phyloP scores from a whole-genome alignment of 108 stramenopile genomes.

The Skeletonema tropicum region DNA sequence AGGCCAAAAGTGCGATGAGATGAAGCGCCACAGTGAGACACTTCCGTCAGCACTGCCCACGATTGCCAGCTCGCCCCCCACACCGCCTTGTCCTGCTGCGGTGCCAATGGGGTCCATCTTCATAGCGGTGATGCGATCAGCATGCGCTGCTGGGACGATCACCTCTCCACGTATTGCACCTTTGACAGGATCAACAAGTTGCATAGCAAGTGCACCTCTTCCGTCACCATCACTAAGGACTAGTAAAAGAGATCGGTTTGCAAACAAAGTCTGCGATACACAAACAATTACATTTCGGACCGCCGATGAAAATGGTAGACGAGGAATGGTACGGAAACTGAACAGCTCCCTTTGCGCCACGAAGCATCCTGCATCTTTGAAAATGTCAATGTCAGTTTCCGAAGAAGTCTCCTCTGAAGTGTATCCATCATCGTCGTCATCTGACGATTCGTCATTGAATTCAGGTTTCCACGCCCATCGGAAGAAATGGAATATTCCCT shows the following conservation, averaged over 20 bases:
- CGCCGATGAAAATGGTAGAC: conserved; percentile 61
- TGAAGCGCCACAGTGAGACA: conserved; percentile 85
- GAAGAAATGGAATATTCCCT: conserved; percentile 89
- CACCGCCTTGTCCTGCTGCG: conserved; percentile 83
- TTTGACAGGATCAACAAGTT: conserved; percentile 85
- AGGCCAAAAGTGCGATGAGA: conserved; percentile 87
- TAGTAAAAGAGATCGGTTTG: conserved; percentile 73
- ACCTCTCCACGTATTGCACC: conserved; percentile 77
- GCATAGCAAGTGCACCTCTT: conserved; percentile 78
- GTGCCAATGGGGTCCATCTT: conserved; percentile 86
- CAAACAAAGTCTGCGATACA: conserved; percentile 89
- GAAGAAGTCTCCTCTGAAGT: conserved; percentile 6
- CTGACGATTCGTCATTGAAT: conserved; percentile 43
- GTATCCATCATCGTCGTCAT: conserved; percentile 22
- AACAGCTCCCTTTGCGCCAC: conserved; percentile 87
- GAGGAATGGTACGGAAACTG: conserved; percentile 82
- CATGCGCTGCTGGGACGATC: conserved; percentile 74
- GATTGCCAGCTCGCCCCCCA: conserved; percentile 88
- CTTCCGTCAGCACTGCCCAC: conserved; percentile 84
- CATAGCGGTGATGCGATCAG: conserved; percentile 73
- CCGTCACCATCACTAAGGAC: conserved; percentile 89
- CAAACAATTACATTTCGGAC: conserved; percentile 26
- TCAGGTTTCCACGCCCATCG: conserved; percentile 91
- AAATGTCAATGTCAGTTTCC: conserved; percentile 6
- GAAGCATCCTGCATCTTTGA: conserved; percentile 80